These are phyloP conservation scores for Cercospora zeae-maydis DNA, from an alignment of 2,329 filamentous ascomycete genomes.

Conservation along the genomic window DNA sequence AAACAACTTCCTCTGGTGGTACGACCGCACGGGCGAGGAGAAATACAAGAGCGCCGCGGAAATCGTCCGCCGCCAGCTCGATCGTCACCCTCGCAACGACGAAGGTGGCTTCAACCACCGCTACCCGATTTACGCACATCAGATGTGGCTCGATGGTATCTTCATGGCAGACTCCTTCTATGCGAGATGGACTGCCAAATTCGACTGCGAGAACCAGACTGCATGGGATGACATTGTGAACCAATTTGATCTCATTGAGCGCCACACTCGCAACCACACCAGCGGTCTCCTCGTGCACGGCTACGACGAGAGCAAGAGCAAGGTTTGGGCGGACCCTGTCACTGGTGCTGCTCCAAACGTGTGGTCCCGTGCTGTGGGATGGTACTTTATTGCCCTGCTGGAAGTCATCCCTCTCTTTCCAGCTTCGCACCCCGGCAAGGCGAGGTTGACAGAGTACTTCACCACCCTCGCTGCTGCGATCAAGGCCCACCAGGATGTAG, in stretches of 20 bases:
- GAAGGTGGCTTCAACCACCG: slow-evolving; percentile 36
- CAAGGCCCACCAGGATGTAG: slow-evolving; percentile 51
- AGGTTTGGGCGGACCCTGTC: slow-evolving; percentile 51
- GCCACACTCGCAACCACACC: slow-evolving; percentile 42
- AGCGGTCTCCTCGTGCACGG: slow-evolving; percentile 52
- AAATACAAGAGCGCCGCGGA: slow-evolving; percentile 25
- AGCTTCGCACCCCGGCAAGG: slow-evolving; percentile 36
- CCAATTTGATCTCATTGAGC: slow-evolving; percentile 43
- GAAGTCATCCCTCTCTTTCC: slow-evolving; percentile 45
- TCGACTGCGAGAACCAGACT: slow-evolving; percentile 20
- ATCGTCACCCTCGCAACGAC: slow-evolving; percentile 31
- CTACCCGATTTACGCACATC: slow-evolving; percentile 44
- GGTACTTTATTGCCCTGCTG: slow-evolving; percentile 53
- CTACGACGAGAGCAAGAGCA: slow-evolving; percentile 50
- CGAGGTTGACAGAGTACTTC: slow-evolving; percentile 37
- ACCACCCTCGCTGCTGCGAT: slow-evolving; percentile 40
- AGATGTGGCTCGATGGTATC: slow-evolving; percentile 54
- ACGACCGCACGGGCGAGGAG: slow-evolving; percentile 23
- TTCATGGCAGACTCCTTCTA: slow-evolving; percentile 49
- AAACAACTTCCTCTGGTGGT: slow-evolving; percentile 30
- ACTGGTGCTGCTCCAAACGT: slow-evolving; percentile 53
- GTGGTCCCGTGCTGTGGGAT: slow-evolving; percentile 54
- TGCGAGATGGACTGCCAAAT: slow-evolving; percentile 29
- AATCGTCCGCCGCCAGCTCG: slow-evolving; percentile 27
- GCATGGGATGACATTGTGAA: slow-evolving; percentile 37